phyloP scores from a whole-genome alignment of 75 land plant genomes.

The Picea glauca region DNA sequence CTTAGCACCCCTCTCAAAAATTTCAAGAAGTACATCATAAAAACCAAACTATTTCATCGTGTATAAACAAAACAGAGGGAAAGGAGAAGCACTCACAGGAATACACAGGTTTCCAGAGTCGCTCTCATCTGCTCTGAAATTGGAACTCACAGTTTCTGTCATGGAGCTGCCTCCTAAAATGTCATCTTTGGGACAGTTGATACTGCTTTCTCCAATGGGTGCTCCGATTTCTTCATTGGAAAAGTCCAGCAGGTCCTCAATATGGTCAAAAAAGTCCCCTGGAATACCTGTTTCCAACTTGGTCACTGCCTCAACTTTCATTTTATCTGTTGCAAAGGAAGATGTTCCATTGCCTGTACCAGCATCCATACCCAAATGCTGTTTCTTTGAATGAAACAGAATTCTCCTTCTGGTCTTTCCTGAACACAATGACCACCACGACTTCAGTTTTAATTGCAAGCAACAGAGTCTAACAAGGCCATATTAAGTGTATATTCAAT shows the following conservation, averaged over 20 bases:
- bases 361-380: neutral
- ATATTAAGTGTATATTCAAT: no score
- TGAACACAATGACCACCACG: neutral
- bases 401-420: conserved; percentile 1
- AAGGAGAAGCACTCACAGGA: conserved; percentile 42
- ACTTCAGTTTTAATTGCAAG: neutral
- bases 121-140: conserved; percentile 21
- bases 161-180: conserved; percentile 14
- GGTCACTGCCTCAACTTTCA: neutral
- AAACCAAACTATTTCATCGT: neutral
- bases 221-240: conserved; percentile 40
- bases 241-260: conserved; percentile 70
- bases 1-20: neutral
- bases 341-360: conserved; percentile 4
- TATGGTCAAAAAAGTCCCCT: conserved; percentile 48
- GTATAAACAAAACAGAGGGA: neutral
- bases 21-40: neutral
- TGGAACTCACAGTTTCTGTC: conserved; percentile 17
- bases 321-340: neutral
- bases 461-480: neutral
- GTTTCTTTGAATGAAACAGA: neutral
- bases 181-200: neutral
- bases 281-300: conserved; percentile 4
- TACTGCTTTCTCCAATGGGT: conserved; percentile 16
- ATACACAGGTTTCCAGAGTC: conserved; percentile 46